Evolutionary conservation across 805 yeast genomes (phyloP), one percentile per base, ranked within the genome.

Genomic region (Candida sonorensis): DNA sequence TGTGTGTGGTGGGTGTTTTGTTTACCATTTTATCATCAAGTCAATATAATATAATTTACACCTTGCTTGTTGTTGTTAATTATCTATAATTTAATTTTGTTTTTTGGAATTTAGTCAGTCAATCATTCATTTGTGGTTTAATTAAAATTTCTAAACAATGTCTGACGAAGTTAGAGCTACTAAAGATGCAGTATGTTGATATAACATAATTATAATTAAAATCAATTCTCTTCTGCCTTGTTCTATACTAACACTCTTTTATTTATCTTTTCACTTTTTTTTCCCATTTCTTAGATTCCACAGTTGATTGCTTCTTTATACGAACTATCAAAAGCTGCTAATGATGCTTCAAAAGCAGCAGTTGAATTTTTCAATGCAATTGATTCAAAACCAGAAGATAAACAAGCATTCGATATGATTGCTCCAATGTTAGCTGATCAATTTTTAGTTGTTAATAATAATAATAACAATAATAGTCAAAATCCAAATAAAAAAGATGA

Each of bases 311-410:
- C 92, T 25, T 75, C 95, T 1, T 69, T 87, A 39, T 81, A 79
- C 49, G 88, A 82, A 53, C 72, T 87, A 34, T 77, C 92, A 27
- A 84, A 78, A 51, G 86, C 94, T n/a, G 90, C 95, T 23, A 75
- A 72, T 42, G 88, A 81, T 36, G 85, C 90, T 33, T 85, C 95
- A 18, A 60, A 76, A 20, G 90, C 94, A 16, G 75, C 88, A 21
- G 74, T 84, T 38, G 78, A 78, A 50, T 82, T 82, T 61, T 78
- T 79, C 67, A 77, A 80, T 50, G 64, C 71, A 20, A 52, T 72
- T 32, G 73, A 67, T 17, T 64, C 57, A 70, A 25, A 70, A 66
- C 45, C 47, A 34, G 44, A 50, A 51, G 40, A 57, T 62, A 40
- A 45, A 15, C 39, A 44, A 19, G 36, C 42, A 31, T 44, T 44